These are phyloP conservation scores for Ananas comosus DNA, from an alignment of 176 grass and related monocot species.

Conservation along the genomic window DNA sequence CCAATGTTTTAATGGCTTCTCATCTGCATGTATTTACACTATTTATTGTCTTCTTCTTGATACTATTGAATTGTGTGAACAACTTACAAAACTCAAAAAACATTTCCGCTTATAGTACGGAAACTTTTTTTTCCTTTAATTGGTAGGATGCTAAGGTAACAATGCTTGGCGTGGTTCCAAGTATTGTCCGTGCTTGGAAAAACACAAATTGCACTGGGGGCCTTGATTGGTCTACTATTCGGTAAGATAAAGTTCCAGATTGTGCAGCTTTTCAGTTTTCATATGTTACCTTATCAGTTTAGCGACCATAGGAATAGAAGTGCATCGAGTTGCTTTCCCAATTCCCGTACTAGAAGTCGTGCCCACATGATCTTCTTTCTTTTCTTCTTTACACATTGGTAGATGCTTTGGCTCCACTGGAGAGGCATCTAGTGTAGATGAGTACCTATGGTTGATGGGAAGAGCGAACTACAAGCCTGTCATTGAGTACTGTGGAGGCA, in stretches of 20 bases:
- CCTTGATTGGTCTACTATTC: constrained; percentile 77
- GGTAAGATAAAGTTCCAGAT: constrained; percentile 34
- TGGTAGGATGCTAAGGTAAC: constrained; percentile 89
- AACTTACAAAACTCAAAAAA: too few species aligned
- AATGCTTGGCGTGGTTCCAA: constrained; percentile 97
- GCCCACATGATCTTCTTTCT: constrained; percentile 1
- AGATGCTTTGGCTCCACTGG: constrained; percentile 96
- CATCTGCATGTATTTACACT: too few species aligned
- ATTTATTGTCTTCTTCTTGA: too few species aligned
- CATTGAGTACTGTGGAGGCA: constrained; percentile 92
- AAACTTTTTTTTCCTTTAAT: background rate
- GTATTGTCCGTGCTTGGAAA: constrained; percentile 89
- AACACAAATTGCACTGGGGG: constrained; percentile 65
- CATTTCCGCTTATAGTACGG: background rate
- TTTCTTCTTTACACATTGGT: constrained; percentile 18
- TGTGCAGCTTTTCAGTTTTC: constrained; percentile 11
- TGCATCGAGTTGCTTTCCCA: too few species aligned
- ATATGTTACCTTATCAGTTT: background rate
- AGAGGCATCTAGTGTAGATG: constrained; percentile 93
- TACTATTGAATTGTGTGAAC: too few species aligned
- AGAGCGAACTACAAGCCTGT: constrained; percentile 93
- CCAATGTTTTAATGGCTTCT: too few species aligned
- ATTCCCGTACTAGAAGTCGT: too few species aligned
- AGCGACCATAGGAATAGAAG: background rate
- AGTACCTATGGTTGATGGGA: constrained; percentile 98